Base-by-base conservation (phyloP, 228 moss, liverwort and hornwort species). In the Sphagnum magellanicum region DNA sequence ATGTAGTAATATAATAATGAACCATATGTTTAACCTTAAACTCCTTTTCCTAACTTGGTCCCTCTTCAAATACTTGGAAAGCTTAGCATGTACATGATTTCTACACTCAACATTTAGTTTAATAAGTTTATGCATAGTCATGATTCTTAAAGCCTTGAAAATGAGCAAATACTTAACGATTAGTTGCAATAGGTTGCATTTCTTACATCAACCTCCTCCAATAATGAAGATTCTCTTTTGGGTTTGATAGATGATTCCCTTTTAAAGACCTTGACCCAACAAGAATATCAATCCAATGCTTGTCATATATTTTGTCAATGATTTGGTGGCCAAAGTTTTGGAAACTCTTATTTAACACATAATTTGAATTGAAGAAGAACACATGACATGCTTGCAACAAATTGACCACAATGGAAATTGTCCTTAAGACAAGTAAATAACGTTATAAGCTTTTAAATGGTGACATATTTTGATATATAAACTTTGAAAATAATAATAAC, bases 191-290 rank as follows among this genome's bases (percentile, higher is more conserved):
- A 32, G 32, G 32, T 32, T 32, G 1, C 3, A 4, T 8, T 12
- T 55, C 52, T 53, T 67, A 84, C 84, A 59, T 84, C 76, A 46
- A 74, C 61, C 47, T 64, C 60, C 5, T 12, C 16, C 51, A 78
- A 76, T 11, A 72, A 78, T 13, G 84, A 84, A 0, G 84, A 81
- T 5, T 81, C 81, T 1, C 71, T 73, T 46, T 84, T 76, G 66
- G 74, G 74, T 8, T 8, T 50, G 63, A 78, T 64, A 4, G 70
- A 67, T 5, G 67, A 50, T 8, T 81, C 78, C 53, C 63, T 70
- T 51, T 80, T 81, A 0, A 84, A 78, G 32, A 59, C 72, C 84
- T 84, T 71, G 68, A 55, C 55, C 55, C 55, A 55, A 8, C 55
- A 55, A 55, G 12, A 8, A 55, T 12, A 8, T 8, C 55, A 8